phyloP scores from a whole-genome alignment of 2,329 filamentous ascomycete species.

The Daldinia sp. region DNA sequence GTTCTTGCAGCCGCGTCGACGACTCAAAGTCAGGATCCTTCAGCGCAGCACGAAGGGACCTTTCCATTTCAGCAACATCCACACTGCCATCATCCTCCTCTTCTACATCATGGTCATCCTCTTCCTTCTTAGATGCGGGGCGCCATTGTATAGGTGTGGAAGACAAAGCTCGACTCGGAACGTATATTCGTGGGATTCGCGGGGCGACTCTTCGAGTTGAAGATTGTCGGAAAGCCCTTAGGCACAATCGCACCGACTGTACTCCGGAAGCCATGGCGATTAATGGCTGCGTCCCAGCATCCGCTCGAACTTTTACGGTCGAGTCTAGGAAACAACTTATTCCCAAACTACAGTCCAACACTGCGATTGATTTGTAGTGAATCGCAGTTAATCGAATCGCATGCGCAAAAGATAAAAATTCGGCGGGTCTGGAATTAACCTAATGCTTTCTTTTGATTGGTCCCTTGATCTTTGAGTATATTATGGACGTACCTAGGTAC shows the following conservation, averaged over 20 bases:
- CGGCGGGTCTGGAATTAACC: slow-evolving; percentile 19
- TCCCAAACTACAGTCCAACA: background rate
- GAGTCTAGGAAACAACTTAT: background rate
- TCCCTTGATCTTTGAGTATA: background rate
- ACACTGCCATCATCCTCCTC: slow-evolving; percentile 29
- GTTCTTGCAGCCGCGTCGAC: slow-evolving; percentile 27
- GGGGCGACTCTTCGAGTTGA: slow-evolving; percentile 29
- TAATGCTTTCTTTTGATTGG: slow-evolving; percentile 11
- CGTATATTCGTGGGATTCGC: slow-evolving; percentile 31
- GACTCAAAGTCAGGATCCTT: slow-evolving; percentile 1
- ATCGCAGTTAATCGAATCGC: too few species aligned
- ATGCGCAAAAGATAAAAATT: slow-evolving; percentile 21
- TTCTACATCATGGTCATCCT: slow-evolving; percentile 30
- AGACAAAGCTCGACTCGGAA: slow-evolving; percentile 44
- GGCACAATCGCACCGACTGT: slow-evolving; percentile 51
- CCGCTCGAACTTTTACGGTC: slow-evolving; percentile 13
- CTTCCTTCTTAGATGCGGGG: slow-evolving; percentile 32
- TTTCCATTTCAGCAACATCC: slow-evolving; percentile 19
- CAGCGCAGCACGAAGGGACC: background rate
- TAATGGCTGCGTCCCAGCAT: slow-evolving; percentile 32
- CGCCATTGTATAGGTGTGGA: slow-evolving; percentile 39
- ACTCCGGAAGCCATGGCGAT: slow-evolving; percentile 53
- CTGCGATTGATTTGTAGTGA: background rate
- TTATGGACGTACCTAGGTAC: too few species aligned
- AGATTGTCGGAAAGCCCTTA: slow-evolving; percentile 48